Base-by-base conservation (phyloP, 2,329 filamentous ascomycete species). In the Paecilomyces sp. region DNA sequence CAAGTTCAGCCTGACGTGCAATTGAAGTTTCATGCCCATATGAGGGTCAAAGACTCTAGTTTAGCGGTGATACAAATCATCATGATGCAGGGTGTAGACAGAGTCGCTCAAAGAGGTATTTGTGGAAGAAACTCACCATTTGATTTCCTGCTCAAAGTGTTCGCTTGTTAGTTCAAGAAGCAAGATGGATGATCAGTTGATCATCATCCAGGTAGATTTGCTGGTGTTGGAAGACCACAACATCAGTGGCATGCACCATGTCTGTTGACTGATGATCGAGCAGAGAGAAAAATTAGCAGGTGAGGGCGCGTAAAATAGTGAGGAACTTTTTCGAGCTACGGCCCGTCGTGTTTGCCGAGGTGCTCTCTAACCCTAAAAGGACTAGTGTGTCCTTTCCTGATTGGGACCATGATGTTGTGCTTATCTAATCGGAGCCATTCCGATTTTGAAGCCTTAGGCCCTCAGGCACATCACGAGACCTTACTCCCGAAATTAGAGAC, bases 11-110 rank as follows among this genome's bases (percentile, higher is more conserved):
- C 90, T 94, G 90, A 94, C 90, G 89, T 93, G 87, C 85, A 87
- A 77, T 90, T 86, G 85, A 74, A 77, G 85, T 88, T 93, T 92
- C 92, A 90, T 93, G 88, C 83, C 80, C 82, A 86, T 63, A 86
- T 63, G 60, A 82, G 75, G 88, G 87, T 95, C 91, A 94, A 94
- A 95, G 91, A 95, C 91, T 95, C 91, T 95, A 95, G 90, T 92
- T 92, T 83, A 79, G 87, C 85, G 88, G 89, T 91, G 88, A 80
- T 81, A 75, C 76, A 79, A 91, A 87, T 92, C 90, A 93, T 93
- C 90, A 91, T 74, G 75, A 78, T 65, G 77, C 80, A 72, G 67
- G 65, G 61, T 55, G 55, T 34, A 64, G 58, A 64, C 54, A 60
- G 60, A 59, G 64, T 60, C 57, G 59, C 53, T 55, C 25, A 58